A percentile compares a stretch with the other conserved stretches of the same genome.
Conservation (phyloP, 352 stramenopile genomes). For the Phytophthora fragariaefolia region DNA sequence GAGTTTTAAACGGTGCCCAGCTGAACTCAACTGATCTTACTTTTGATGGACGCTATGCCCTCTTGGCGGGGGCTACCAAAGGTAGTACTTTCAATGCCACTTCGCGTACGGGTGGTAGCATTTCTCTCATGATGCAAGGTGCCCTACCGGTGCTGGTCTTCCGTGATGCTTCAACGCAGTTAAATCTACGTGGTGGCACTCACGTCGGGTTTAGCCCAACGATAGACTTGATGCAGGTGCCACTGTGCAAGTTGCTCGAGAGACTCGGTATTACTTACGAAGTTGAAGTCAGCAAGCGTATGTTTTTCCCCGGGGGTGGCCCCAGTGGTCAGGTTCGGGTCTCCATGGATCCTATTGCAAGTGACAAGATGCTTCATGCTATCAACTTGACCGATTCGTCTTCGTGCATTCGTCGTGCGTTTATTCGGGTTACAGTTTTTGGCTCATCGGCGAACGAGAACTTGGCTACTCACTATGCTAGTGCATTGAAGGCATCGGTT, state of each 20-base stretch:
- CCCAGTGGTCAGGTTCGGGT: conserved; percentile 46
- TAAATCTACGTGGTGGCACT: conserved; percentile 60
- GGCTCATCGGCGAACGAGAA: conserved; percentile 43
- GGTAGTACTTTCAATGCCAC: conserved; percentile 31
- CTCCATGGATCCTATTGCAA: conserved; percentile 26
- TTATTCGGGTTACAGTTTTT: conserved; percentile 53
- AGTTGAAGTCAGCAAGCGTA: conserved; percentile 47
- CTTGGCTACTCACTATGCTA: conserved; percentile 47
- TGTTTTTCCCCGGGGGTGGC: conserved; percentile 57
- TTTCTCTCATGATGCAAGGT: conserved; percentile 76
- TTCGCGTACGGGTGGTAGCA: conserved; percentile 59
- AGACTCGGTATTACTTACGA: conserved; percentile 50
- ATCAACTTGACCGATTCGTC: conserved; percentile 53
- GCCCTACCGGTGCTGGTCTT: conserved; percentile 58
- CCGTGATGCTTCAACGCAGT: conserved; percentile 23
- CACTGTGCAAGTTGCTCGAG: conserved; percentile 44
- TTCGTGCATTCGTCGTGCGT: conserved; percentile 36
- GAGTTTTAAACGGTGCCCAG: conserved; percentile 39
- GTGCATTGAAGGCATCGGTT: conserved; percentile 38
- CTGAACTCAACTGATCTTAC: conserved; percentile 59
- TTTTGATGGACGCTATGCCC: conserved; percentile 35
- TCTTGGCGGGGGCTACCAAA: conserved; percentile 12
- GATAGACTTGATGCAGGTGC: conserved; percentile 67
- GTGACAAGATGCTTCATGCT: conserved; percentile 27
- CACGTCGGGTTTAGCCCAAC: conserved; percentile 70